These are phyloP conservation scores for Boletus eberwhitei DNA, from an alignment of 768 basidiomycete genomes.

Conservation along the genomic window DNA sequence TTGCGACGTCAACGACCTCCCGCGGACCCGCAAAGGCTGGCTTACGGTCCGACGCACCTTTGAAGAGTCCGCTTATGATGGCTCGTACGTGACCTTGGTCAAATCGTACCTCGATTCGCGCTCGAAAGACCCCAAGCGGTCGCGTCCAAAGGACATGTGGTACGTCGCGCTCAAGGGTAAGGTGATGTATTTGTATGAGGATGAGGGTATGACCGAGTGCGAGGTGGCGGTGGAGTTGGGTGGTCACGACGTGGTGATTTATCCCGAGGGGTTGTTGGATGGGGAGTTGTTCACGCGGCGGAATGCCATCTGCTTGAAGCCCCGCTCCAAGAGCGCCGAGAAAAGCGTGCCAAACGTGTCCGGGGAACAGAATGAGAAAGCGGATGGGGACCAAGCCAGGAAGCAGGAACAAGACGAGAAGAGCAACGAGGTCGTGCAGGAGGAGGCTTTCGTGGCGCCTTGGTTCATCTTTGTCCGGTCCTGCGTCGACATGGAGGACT, in stretches of 20 bases:
- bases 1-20: conserved; percentile 50
- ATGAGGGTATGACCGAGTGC: conserved; percentile 87
- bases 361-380: conserved; percentile 18
- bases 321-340: conserved; percentile 38
- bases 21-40: conserved; percentile 74
- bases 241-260: conserved; percentile 72
- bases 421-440: conserved; percentile 38
- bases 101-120: conserved; percentile 77
- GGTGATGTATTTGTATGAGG: conserved; percentile 90
- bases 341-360: conserved; percentile 45
- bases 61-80: conserved; percentile 59
- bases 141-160: conserved; percentile 89
- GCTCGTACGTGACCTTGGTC: conserved; percentile 76
- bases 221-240: conserved; percentile 86
- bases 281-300: conserved; percentile 90
- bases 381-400: neutral
- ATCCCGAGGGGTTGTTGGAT: conserved; percentile 70
- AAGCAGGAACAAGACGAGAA: conserved; percentile 39
- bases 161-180: conserved; percentile 90
- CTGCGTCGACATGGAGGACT: conserved; percentile 95
- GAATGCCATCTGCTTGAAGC: conserved; percentile 79
- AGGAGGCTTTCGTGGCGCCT: conserved; percentile 57
- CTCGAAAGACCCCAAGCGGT: conserved; percentile 79
- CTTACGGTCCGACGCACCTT: conserved; percentile 79
- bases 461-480: conserved; percentile 95